phyloP scores from a whole-genome alignment of 2,329 filamentous ascomycete species.

The Beauveria sp. region DNA sequence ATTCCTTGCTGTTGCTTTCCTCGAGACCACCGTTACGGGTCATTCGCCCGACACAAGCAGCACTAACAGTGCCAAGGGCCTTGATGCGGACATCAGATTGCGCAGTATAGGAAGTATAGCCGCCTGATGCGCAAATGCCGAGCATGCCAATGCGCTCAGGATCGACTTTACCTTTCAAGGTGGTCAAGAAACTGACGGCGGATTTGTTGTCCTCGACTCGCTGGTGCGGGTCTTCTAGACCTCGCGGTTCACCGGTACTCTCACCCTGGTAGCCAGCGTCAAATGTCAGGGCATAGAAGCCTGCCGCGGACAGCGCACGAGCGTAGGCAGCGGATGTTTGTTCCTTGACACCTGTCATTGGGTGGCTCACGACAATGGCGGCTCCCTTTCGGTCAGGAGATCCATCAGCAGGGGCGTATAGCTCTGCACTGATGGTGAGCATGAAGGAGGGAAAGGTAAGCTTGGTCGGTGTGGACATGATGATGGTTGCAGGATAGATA shows the following conservation, averaged over 20 bases:
- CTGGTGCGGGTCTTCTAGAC: conserved; percentile 30
- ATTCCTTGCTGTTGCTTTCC: conserved; percentile 4
- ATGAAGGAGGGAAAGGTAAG: conserved; percentile 3
- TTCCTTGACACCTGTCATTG: conserved; percentile 27
- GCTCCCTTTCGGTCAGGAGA: conserved; percentile 3
- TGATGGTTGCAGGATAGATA: not conserved
- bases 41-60: conserved; percentile 23
- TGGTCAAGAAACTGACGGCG: conserved; percentile 27
- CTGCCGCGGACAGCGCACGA: conserved; percentile 18
- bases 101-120: conserved; percentile 27
- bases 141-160: conserved; percentile 26
- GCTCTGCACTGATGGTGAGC: conserved; percentile 10
- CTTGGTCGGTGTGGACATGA: not conserved
- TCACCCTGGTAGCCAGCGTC: conserved; percentile 32
- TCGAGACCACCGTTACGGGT: conserved; percentile 15
- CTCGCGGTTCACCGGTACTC: conserved; percentile 24
- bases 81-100: conserved; percentile 29
- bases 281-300: conserved; percentile 24
- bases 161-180: conserved; percentile 19
- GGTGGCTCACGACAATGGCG: conserved; percentile 22
- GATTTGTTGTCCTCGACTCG: conserved; percentile 27
- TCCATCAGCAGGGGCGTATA: conserved; percentile 6
- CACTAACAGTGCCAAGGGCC: conserved; percentile 25
- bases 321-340: conserved; percentile 27
- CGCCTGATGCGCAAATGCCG: conserved; percentile 31